Base-by-base conservation (phyloP, 495 filamentous ascomycete genomes). In the Bathelium albidoporum region DNA sequence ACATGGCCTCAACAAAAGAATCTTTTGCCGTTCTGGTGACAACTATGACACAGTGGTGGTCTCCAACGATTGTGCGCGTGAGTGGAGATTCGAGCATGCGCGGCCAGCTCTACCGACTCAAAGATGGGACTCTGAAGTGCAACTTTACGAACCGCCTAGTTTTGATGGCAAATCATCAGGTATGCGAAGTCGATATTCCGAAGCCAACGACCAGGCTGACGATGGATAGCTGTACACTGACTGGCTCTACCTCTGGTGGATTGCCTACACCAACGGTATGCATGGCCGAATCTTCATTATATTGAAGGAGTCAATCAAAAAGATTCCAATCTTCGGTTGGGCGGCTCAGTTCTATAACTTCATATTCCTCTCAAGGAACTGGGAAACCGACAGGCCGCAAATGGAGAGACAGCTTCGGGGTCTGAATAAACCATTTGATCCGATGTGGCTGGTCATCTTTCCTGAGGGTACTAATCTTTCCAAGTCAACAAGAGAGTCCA, bases 201-300 rank as follows among this genome's bases (percentile, higher is more conserved):
- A 31, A n/a, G 29, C 43, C 26, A 43, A 28, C 22, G 18, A 20
- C 36, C 32, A 41, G 22, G 31, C 32, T 44, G 2, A 36, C 12
- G 3, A 59, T 14, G 1, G 1, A n/a, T 28, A 58, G 67, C 61
- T 77, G 11, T 77, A 77, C 63, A 76, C 74, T 4, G 75, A 77
- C 65, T 77, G 75, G 75, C 62, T 77, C 49, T 77, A 77, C 58
- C 69, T 77, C 29, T 77, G 75, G 75, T 77, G 75, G 75, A 73
- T 76, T 49, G 75, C 75, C 12, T 77, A 76, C 61, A 77, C 75
- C 2, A 75, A 74, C 66, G 66, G 68, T 64, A 77, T 77, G 75
- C 75, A 77, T 44, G 75, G 75, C 29, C 71, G 67, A 29, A 71
- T 77, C 67, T 76, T 76, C 67, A 77, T 77, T 64, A 76, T 77